A percentile compares a stretch with the other conserved stretches of the same genome.
phyloP scores from a whole-genome alignment of 768 basidiomycete species.

The Leccinum longicurvipes region DNA sequence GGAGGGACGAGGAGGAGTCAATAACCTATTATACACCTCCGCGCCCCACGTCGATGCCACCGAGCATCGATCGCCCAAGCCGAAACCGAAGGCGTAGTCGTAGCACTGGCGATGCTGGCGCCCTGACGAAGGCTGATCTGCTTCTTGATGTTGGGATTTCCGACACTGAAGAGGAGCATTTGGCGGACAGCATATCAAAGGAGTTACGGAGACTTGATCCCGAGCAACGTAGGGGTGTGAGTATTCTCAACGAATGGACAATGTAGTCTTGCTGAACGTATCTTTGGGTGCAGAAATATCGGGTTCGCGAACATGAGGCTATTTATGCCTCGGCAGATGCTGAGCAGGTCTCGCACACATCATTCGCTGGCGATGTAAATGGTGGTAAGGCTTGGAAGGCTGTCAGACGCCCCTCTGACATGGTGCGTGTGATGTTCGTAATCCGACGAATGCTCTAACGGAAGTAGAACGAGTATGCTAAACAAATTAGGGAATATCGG shows the following conservation, averaged over 20 bases:
- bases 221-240: slow-evolving; percentile 27
- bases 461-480: slow-evolving; percentile 87
- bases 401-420: slow-evolving; percentile 88
- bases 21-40: slow-evolving; percentile 35
- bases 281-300: slow-evolving; percentile 59
- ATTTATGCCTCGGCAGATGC: slow-evolving; percentile 78
- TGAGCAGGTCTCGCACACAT: slow-evolving; percentile 69
- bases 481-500: slow-evolving; percentile 80
- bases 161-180: slow-evolving; percentile 48
- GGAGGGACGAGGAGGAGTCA: slow-evolving; percentile 47
- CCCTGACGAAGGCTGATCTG: slow-evolving; percentile 31
- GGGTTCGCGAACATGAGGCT: slow-evolving; percentile 72
- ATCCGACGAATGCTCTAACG: not conserved
- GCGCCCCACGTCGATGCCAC: slow-evolving; percentile 23
- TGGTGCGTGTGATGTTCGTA: slow-evolving; percentile 51
- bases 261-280: not conserved
- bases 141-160: slow-evolving; percentile 38
- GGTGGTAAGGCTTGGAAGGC: slow-evolving; percentile 80
- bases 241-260: not conserved
- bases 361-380: slow-evolving; percentile 79
- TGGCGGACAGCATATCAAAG: slow-evolving; percentile 69
- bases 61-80: slow-evolving; percentile 45
- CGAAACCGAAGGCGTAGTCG: slow-evolving; percentile 64
- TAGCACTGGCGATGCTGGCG: slow-evolving; percentile 74
- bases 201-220: slow-evolving; percentile 61